Base-by-base conservation (phyloP, 176 grass and related monocot species). In the Eragrostis curvula region DNA sequence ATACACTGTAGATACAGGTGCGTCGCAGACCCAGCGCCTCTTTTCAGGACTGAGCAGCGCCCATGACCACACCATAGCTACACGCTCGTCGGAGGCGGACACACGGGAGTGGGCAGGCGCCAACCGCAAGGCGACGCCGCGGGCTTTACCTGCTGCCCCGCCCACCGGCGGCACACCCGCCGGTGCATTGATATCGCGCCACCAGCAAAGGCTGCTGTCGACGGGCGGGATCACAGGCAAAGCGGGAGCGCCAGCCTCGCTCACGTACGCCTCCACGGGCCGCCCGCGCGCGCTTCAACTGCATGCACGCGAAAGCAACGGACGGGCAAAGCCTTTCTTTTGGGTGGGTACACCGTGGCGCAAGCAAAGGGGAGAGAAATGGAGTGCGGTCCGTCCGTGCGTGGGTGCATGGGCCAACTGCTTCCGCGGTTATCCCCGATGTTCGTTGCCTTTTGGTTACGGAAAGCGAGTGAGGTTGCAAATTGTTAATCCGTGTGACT, bases 261-360 rank as follows among this genome's bases (percentile, higher is more conserved):
- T 70, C 63, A 53, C 76, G 87, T 53, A 75, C 82, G 71, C 24
- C 32, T 21, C 68, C 82, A 76, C 77, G 71, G 78, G 82, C 6
- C 25, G 7, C 83, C 48, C 72, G 61, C 44, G 44, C 53, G 32
- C 57, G 68, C 39, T n/a, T 15, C 72, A 64, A 18, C 56, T 15
- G 74, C 28, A 9, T 36, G 46, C 63, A 13, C 2, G 65, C 65
- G 55, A 55, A n/a, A 79, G 16, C 70, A 45, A 63, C 65, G 70
- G 74, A 63, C 65, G 70, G 74, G 66, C 78, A 86, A 73, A 69
- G 84, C 84, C 84, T 90, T 77, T 73, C 79, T 79, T 85, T 81
- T 57, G 36, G 82, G 47, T 12, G 70, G 59, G 61, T 6, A 70
- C 52, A 81, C 70, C 77, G 63, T 39, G 70, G 53, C 82, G 13